Conservation (phyloP, 305 asterid genomes). For the Lippia alba region DNA sequence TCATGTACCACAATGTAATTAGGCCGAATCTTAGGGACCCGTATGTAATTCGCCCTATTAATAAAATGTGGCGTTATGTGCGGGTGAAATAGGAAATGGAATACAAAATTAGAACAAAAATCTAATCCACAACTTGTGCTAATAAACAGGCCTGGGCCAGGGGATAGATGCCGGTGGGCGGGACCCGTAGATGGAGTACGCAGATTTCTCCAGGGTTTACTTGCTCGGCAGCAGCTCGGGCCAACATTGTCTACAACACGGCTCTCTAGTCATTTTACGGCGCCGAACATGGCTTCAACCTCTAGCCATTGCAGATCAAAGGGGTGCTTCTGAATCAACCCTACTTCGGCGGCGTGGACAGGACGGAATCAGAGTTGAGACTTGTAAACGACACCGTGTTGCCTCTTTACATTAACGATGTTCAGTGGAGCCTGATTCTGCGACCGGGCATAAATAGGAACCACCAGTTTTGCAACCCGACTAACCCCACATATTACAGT, state of each 20-base stretch:
- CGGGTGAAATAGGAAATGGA: too few species aligned
- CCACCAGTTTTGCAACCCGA: conserved; percentile 44
- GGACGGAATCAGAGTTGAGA: conserved; percentile 39
- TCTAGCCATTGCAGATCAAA: conserved; percentile 26
- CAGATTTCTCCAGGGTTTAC: conserved; percentile 41
- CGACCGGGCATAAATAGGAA: conserved; percentile 35
- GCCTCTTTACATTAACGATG: conserved; percentile 34
- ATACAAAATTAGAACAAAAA: too few species aligned
- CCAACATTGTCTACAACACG: conserved; percentile 38
- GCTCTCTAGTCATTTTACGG: conserved; percentile 16
- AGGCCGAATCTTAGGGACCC: too few species aligned
- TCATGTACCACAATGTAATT: too few species aligned
- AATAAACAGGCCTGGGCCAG: too few species aligned
- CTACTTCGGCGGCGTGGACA: neutral
- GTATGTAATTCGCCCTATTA: too few species aligned
- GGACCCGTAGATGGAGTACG: conserved; percentile 39
- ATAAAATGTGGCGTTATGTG: too few species aligned
- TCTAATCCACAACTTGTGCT: too few species aligned
- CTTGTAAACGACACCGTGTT: conserved; percentile 23
- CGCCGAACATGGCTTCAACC: too few species aligned
- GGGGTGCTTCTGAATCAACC: conserved; percentile 27
- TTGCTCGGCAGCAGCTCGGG: conserved; percentile 46
- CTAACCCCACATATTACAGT: too few species aligned
- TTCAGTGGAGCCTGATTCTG: conserved; percentile 31
- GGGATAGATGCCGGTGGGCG: neutral